Percentiles rank a stretch among this genome's conserved stretches.
phyloP scores from a whole-genome alignment of 2,329 filamentous ascomycete genomes.

The Colletotrichum brevisporum region DNA sequence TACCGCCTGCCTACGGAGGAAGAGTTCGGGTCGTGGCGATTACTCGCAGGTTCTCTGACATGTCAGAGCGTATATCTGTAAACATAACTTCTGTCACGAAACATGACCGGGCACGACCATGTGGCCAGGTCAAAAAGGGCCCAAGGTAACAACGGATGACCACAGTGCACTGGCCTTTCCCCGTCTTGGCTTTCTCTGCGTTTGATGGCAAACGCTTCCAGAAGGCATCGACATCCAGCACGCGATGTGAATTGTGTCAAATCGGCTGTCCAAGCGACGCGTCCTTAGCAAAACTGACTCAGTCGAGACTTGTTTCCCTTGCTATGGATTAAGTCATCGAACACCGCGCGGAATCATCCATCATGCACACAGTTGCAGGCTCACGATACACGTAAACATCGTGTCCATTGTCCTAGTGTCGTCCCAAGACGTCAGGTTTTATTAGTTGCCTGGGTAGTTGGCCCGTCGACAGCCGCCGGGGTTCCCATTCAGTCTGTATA shows the following conservation, averaged over 20 bases:
- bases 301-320: not conserved
- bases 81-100: conserved; percentile 30
- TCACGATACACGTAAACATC: too few species aligned
- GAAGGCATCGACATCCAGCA: conserved; percentile 25
- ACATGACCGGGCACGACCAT: conserved; percentile 24
- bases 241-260: conserved; percentile 4
- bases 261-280: conserved; percentile 16
- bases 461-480: not conserved
- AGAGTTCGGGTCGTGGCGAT: not conserved
- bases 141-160: conserved; percentile 14
- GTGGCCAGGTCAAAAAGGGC: conserved; percentile 1
- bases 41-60: conserved; percentile 28
- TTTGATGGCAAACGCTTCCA: conserved; percentile 12
- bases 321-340: not conserved
- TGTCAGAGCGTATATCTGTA: conserved; percentile 22
- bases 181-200: conserved; percentile 15
- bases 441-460: not conserved
- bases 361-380: too few species aligned
- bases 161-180: conserved; percentile 7
- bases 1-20: too few species aligned
- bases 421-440: not conserved
- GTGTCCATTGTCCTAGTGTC: too few species aligned
- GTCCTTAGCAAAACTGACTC: not conserved
- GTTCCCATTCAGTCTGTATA: not conserved
- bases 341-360: not conserved